Evolutionary conservation across 805 yeast genomes (phyloP), one percentile per base, ranked within the genome.

Genomic region (Ogataea ganodermae): DNA sequence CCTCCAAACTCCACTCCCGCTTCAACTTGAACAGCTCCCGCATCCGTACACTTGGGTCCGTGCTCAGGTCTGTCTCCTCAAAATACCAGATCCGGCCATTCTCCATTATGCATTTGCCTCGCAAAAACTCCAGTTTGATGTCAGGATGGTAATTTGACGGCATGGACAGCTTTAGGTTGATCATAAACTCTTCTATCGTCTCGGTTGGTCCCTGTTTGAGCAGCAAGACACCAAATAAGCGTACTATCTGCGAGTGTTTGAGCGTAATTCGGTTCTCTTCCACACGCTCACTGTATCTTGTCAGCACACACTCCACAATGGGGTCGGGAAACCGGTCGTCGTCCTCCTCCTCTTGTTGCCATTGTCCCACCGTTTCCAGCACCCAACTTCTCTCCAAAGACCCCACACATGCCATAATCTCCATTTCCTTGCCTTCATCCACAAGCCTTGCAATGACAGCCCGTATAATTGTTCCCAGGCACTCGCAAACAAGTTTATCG

Each of bases 161-260:
- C 35, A 87, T 71, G 5, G 75, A 68, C 1, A 82, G 70, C 56
- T 81, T 79, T 82, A 91, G 79, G 44, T 76, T 75, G 41, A 86
- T 73, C 49, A 83, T 57, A 58, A 89, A 80, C 49, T 84, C 89
- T 33, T 79, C 78, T 13, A 53, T 43, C 40, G 49, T 49, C 12
- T 51, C 50, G 4, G 21, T 13, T 16, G 31, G 9, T 3, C 42
- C 30, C 8, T 23, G 39, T 20, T 54, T 48, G 14, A 61, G 32
- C 16, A 59, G 45, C 20, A 40, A 30, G 4, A 42, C 43, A 3
- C 61, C 60, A 46, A 44, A 58, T n/a, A 54, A 26, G 18, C 51
- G 48, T 7, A 61, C 54, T 1, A 62, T 43, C 22, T 49, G 43
- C 7, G 39, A 33, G 45, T 61, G 53, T 14, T 46, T 26, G 20